A percentile compares a stretch with the other conserved stretches of the same genome.
These are phyloP conservation scores for Fusarium nanum DNA, from an alignment of 2,329 filamentous ascomycete genomes.

Conservation along the genomic window DNA sequence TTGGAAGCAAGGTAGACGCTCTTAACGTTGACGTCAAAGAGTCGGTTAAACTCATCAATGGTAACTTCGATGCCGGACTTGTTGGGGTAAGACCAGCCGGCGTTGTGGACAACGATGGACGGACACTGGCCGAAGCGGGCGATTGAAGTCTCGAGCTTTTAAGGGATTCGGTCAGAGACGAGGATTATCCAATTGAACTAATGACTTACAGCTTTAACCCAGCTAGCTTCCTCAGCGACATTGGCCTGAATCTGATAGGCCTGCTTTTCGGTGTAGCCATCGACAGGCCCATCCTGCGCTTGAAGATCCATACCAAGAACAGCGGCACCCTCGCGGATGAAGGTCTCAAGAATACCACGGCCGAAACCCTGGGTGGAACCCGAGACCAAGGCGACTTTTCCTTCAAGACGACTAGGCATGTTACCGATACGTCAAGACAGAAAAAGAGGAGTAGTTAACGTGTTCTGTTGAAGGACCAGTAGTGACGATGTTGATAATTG, in stretches of 20 bases:
- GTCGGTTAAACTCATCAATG: slow-evolving; percentile 16
- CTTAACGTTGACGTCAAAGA: slow-evolving; percentile 24
- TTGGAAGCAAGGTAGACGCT: slow-evolving; percentile 28
- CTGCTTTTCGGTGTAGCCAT: slow-evolving; percentile 28
- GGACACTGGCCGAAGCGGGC: slow-evolving; percentile 18
- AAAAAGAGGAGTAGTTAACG: neutral
- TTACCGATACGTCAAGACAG: too few relatives aligned
- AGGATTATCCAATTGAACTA: neutral
- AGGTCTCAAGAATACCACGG: slow-evolving; percentile 24
- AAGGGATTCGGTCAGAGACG: neutral
- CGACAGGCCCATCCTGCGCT: slow-evolving; percentile 20
- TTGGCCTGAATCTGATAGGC: slow-evolving; percentile 38
- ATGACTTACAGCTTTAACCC: slow-evolving; percentile 26
- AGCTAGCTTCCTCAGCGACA: slow-evolving; percentile 34
- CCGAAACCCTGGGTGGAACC: slow-evolving; percentile 27
- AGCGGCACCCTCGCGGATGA: slow-evolving; percentile 21
- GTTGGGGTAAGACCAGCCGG: slow-evolving; percentile 27
- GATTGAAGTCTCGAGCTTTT: slow-evolving; percentile 26
- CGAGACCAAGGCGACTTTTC: slow-evolving; percentile 23
- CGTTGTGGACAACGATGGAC: slow-evolving; percentile 29
- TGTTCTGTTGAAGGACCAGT: neutral
- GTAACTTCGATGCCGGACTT: slow-evolving; percentile 27
- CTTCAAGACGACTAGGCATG: slow-evolving; percentile 29
- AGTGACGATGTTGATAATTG: neutral
- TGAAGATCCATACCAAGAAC: slow-evolving; percentile 22